Evolutionary conservation across 23 red algal species (phyloP).

Genomic region (Pyropia yezoensis): DNA sequence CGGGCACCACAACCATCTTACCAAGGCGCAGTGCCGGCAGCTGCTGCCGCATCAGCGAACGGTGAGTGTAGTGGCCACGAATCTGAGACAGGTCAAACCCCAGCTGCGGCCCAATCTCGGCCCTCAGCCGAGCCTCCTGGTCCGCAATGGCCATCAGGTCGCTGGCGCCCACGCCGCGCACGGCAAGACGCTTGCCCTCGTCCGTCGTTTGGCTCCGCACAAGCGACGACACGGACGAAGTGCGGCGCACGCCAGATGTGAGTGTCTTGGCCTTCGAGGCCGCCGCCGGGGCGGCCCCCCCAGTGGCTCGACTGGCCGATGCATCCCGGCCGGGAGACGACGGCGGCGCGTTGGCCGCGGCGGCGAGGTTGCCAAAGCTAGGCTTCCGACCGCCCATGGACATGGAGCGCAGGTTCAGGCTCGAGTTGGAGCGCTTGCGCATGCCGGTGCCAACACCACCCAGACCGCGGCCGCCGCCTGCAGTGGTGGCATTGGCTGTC

Average conservation of each 20-base stretch:
- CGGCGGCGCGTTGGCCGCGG: not conserved
- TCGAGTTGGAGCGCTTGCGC: no score
- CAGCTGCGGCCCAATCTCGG: conserved; percentile 64
- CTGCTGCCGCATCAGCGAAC: conserved; percentile 45
- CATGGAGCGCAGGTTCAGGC: no score
- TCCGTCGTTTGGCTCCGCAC: conserved; percentile 77
- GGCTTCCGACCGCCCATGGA: conserved; percentile 1
- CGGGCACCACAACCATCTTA: conserved; percentile 43
- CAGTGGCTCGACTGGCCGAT: no score
- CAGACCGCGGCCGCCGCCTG: no score
- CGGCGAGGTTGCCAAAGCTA: not conserved
- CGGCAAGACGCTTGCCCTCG: conserved; percentile 68
- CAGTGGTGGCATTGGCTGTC: no score
- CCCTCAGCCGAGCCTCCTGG: conserved; percentile 66
- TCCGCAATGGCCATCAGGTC: conserved; percentile 54
- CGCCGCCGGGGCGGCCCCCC: no score
- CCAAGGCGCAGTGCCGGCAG: conserved; percentile 55
- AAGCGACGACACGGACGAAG: conserved; percentile 43
- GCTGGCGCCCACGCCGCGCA: conserved; percentile 62
- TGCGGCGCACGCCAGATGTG: conserved; percentile 30
- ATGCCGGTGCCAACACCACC: no score
- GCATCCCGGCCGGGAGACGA: not conserved
- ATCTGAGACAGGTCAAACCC: conserved; percentile 91
- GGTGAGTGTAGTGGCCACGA: conserved; percentile 87
- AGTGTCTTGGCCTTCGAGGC: not conserved